Percentiles rank a stretch among this genome's conserved stretches.
phyloP scores from a whole-genome alignment of 164 flowering plant genomes.

The Vitis riparia region DNA sequence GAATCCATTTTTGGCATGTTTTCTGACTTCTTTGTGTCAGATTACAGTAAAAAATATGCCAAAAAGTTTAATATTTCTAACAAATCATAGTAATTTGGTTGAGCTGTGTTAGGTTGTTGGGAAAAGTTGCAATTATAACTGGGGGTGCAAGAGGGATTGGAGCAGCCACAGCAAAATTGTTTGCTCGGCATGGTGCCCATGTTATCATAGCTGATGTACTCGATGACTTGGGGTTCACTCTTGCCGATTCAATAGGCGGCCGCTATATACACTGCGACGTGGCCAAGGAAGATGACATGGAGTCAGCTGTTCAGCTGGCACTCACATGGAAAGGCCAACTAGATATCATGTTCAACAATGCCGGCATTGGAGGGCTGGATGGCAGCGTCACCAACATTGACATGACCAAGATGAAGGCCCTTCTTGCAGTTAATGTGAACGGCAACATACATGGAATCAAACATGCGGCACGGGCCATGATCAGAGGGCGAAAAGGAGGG shows the following conservation, averaged over 20 bases:
- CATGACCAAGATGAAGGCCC: conserved; percentile 34
- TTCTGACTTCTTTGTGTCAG: no score
- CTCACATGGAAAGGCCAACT: conserved; percentile 59
- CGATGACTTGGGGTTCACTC: conserved; percentile 47
- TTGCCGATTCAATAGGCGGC: conserved; percentile 60
- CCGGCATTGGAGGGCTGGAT: conserved; percentile 57
- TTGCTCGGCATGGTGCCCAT: conserved; percentile 65
- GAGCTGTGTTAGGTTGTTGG: conserved; percentile 40
- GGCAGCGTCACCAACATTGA: conserved; percentile 63
- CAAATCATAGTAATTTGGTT: neutral
- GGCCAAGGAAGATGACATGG: conserved; percentile 57
- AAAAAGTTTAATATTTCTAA: no score
- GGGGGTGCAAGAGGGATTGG: conserved; percentile 95
- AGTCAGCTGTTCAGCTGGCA: conserved; percentile 50
- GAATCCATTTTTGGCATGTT: no score
- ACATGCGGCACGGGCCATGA: conserved; percentile 79
- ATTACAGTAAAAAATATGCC: no score
- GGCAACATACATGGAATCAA: conserved; percentile 71
- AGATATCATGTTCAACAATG: conserved; percentile 88
- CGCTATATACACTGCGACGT: conserved; percentile 75
- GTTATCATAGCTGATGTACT: conserved; percentile 76
- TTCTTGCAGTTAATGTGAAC: conserved; percentile 49
- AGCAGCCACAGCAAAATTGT: conserved; percentile 62
- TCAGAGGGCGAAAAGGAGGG: conserved; percentile 36
- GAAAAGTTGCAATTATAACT: conserved; percentile 79